These are phyloP conservation scores for Magnusiomyces fungicola DNA, from an alignment of 1,139 yeast genomes.

Conservation along the genomic window DNA sequence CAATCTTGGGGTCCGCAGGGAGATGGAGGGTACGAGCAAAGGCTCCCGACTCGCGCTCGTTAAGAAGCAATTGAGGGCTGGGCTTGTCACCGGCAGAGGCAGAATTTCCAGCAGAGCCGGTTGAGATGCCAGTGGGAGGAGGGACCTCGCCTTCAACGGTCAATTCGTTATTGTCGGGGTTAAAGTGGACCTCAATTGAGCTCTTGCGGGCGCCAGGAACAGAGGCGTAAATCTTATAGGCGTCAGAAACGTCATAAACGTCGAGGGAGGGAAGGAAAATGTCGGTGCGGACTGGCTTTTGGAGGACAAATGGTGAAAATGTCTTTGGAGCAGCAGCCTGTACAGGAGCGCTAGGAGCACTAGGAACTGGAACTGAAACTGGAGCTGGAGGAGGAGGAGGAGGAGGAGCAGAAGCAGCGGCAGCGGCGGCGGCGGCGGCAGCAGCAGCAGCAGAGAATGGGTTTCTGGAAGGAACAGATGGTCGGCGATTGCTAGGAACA, in stretches of 20 bases:
- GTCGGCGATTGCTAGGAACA: constrained; percentile 17
- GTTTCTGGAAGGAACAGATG: background rate
- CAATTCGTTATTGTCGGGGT: constrained; percentile 44
- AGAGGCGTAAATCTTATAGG: constrained; percentile 42
- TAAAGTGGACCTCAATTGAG: constrained; percentile 48
- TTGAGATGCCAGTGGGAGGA: constrained; percentile 11
- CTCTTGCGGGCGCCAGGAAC: constrained; percentile 49
- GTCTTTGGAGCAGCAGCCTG: background rate
- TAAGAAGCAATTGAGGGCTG: constrained; percentile 4
- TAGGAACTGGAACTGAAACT: background rate
- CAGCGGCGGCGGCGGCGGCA: background rate
- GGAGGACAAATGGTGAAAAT: constrained; percentile 1
- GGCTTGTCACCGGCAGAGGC: background rate
- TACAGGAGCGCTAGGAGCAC: background rate
- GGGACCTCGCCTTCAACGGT: constrained; percentile 40
- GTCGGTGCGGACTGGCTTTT: constrained; percentile 2
- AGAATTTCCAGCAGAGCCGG: constrained; percentile 8
- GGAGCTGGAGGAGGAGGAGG: constrained; percentile 59
- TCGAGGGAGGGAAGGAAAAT: constrained; percentile 41
- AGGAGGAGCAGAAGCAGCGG: constrained; percentile 82
- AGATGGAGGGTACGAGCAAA: constrained; percentile 49
- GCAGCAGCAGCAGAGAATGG: background rate
- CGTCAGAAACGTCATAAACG: constrained; percentile 41
- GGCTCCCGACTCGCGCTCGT: constrained; percentile 11
- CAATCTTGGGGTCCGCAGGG: constrained; percentile 44